Conservation (phyloP, 192 early-diverging fungal genomes). For the Rhizophagus prolifer region DNA sequence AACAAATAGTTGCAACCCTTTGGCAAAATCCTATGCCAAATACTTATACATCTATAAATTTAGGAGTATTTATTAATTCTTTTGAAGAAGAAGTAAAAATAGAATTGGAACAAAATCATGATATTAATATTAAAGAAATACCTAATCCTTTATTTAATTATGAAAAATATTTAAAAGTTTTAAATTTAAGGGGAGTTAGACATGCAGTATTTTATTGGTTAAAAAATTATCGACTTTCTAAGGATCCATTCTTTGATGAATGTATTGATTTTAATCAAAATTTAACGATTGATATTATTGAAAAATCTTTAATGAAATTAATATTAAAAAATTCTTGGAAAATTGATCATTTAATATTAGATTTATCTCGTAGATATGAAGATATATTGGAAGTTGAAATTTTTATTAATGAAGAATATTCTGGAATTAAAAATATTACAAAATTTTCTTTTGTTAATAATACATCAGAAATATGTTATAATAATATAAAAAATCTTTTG, state of each 20-base stretch:
- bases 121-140: background rate
- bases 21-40: conserved; percentile 2
- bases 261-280: background rate
- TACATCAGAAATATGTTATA: background rate
- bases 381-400: background rate
- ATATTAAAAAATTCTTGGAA: background rate
- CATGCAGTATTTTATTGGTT: background rate
- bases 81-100: background rate
- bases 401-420: background rate
- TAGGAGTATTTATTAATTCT: background rate
- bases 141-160: background rate
- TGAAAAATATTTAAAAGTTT: background rate
- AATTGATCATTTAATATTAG: background rate
- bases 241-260: background rate
- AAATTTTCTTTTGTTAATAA: background rate
- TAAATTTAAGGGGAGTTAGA: background rate
- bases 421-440: background rate
- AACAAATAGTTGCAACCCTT: background rate
- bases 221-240: background rate
- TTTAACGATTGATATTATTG: background rate
- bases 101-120: background rate
- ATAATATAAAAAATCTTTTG: background rate
- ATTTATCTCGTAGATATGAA: background rate
- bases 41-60: background rate
- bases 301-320: background rate